Conservation (phyloP, 345 rosid species). For the Citrus maxima region DNA sequence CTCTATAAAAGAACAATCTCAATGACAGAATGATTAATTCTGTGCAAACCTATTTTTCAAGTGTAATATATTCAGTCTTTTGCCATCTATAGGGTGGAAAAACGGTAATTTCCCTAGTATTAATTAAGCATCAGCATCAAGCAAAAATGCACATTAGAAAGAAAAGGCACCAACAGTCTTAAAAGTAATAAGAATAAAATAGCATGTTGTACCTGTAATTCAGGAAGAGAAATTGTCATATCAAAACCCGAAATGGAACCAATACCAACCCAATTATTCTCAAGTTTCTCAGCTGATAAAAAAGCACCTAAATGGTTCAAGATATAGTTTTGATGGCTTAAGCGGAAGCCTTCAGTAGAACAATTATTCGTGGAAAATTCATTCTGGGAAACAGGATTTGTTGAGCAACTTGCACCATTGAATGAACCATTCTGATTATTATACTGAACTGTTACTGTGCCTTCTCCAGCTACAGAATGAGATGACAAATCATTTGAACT, state of each 20-base stretch:
- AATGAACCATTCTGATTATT: slow-evolving; percentile 32
- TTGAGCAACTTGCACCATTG: slow-evolving; percentile 39
- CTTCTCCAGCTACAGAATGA: slow-evolving; percentile 32
- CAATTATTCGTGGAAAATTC: slow-evolving; percentile 19
- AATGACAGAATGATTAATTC: too few relatives aligned
- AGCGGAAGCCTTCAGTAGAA: slow-evolving; percentile 26
- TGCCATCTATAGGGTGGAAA: too few relatives aligned
- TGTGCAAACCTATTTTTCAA: too few relatives aligned
- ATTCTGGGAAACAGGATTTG: slow-evolving; percentile 25
- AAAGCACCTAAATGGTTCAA: slow-evolving; percentile 55
- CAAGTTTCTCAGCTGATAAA: slow-evolving; percentile 47
- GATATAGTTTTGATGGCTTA: slow-evolving; percentile 49
- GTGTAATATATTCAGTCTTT: too few relatives aligned
- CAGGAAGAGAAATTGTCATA: slow-evolving; percentile 63
- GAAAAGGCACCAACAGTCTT: not conserved
- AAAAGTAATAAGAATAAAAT: slow-evolving; percentile 1
- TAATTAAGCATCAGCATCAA: slow-evolving; percentile 3
- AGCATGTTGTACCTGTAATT: slow-evolving; percentile 53
- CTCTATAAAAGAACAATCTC: too few relatives aligned
- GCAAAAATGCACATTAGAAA: not conserved
- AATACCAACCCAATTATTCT: slow-evolving; percentile 56
- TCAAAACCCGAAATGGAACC: slow-evolving; percentile 74
- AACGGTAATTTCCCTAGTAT: not conserved
- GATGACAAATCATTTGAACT: slow-evolving; percentile 39
- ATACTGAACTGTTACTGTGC: slow-evolving; percentile 28